Percentiles rank a stretch among this genome's conserved stretches.
These are phyloP conservation scores for Rosa hybrid DNA, from an alignment of 331 rosid genomes.

Conservation along the genomic window DNA sequence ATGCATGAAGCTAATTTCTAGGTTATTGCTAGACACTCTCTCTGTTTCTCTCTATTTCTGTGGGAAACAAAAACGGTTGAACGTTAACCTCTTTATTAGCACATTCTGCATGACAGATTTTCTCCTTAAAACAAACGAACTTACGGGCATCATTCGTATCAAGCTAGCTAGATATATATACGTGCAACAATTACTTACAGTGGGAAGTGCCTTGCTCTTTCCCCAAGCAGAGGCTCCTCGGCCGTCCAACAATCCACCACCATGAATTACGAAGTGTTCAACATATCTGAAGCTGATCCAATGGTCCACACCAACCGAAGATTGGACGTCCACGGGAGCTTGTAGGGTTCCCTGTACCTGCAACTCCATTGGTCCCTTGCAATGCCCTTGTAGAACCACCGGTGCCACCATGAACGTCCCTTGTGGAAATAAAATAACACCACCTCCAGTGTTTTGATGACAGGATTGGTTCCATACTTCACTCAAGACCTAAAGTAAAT, in stretches of 20 bases:
- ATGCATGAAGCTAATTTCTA: too few relatives aligned
- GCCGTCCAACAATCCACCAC: slow-evolving; percentile 59
- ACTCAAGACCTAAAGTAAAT: slow-evolving; percentile 22
- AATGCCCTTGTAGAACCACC: slow-evolving; percentile 44
- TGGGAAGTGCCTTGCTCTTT: slow-evolving; percentile 32
- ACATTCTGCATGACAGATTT: too few relatives aligned
- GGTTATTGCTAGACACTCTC: too few relatives aligned
- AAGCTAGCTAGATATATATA: neutral
- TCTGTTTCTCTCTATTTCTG: too few relatives aligned
- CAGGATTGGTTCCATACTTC: slow-evolving; percentile 36
- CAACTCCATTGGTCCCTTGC: slow-evolving; percentile 41
- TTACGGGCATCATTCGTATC: neutral
- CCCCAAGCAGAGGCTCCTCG: slow-evolving; percentile 59
- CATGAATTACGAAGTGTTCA: slow-evolving; percentile 35
- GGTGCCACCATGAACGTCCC: slow-evolving; percentile 44
- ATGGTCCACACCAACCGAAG: neutral
- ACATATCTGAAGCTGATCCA: slow-evolving; percentile 54
- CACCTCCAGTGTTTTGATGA: slow-evolving; percentile 9
- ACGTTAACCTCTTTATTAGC: too few relatives aligned
- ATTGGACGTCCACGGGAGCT: slow-evolving; percentile 29
- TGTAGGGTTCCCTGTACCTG: slow-evolving; percentile 35
- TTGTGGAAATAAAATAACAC: slow-evolving; percentile 40
- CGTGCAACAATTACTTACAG: slow-evolving; percentile 26
- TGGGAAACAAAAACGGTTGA: too few relatives aligned
- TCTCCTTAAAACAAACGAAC: neutral